phyloP scores from a whole-genome alignment of 768 basidiomycete species.

The Tulasnella sp. region DNA sequence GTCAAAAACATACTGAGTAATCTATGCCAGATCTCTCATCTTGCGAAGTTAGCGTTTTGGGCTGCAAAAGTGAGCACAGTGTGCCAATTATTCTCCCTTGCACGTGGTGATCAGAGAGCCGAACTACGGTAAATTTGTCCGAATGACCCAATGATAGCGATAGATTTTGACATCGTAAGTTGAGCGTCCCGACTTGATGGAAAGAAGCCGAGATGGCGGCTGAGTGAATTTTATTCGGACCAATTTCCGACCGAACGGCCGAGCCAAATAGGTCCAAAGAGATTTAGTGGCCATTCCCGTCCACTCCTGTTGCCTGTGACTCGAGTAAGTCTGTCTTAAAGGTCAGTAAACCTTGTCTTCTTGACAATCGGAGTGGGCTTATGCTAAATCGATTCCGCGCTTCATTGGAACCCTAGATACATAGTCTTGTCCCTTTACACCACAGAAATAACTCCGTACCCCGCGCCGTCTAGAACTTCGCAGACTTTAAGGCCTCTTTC shows the following conservation, averaged over 20 bases:
- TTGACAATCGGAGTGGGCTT: background rate
- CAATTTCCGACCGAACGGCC: background rate
- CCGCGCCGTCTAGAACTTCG: too few species aligned
- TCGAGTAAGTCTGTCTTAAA: background rate
- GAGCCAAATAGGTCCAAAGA: background rate
- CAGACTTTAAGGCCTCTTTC: too few species aligned
- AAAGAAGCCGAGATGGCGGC: background rate
- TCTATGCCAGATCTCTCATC: background rate
- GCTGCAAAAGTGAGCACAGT: background rate
- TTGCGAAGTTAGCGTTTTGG: background rate
- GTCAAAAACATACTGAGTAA: background rate
- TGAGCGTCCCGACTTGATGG: background rate
- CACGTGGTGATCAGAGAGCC: background rate
- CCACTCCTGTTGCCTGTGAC: too few species aligned
- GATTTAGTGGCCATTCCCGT: background rate
- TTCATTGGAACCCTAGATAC: too few species aligned
- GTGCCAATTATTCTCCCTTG: constrained; percentile 24
- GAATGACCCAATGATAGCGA: constrained; percentile 21
- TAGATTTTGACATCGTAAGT: constrained; percentile 16
- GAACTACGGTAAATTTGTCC: background rate
- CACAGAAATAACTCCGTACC: too few species aligned
- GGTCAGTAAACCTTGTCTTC: too few species aligned
- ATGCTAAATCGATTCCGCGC: too few species aligned
- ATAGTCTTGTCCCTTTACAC: too few species aligned
- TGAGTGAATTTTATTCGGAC: background rate